Percentiles rank a stretch among this genome's conserved stretches.
Evolutionary conservation across 768 basidiomycete species (phyloP).

Genomic region (Lanmaoa pseudosensibilis): DNA sequence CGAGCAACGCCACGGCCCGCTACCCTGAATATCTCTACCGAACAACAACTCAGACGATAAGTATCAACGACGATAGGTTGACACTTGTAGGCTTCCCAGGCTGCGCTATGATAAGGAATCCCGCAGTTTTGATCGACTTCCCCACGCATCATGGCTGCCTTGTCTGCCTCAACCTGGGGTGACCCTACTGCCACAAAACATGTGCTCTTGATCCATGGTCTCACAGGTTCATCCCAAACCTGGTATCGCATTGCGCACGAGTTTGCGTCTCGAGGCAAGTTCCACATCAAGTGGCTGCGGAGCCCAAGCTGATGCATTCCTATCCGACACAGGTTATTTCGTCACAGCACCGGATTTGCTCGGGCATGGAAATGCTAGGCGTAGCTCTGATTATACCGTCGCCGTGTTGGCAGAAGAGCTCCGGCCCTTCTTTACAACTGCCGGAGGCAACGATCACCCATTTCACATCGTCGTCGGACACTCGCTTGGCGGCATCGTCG

Average conservation of each 20-base stretch:
- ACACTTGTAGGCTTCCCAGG: too few species aligned
- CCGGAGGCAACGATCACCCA: not conserved
- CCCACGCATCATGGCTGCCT: not conserved
- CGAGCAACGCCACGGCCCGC: not conserved
- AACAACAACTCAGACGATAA: too few species aligned
- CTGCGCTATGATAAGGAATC: too few species aligned
- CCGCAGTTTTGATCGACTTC: too few species aligned
- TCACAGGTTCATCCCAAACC: slow-evolving; percentile 11
- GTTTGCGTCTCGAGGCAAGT: slow-evolving; percentile 19
- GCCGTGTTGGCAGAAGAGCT: slow-evolving; percentile 13
- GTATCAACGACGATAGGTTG: too few species aligned
- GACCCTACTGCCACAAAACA: slow-evolving; percentile 15
- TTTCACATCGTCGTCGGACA: slow-evolving; percentile 20
- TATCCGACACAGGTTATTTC: slow-evolving; percentile 19
- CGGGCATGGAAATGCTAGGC: slow-evolving; percentile 17
- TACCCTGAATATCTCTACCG: too few species aligned
- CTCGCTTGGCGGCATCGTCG: slow-evolving; percentile 23
- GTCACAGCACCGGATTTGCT: slow-evolving; percentile 27
- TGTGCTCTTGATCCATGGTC: slow-evolving; percentile 23
- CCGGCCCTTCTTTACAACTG: slow-evolving; percentile 1
- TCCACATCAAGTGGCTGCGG: not conserved
- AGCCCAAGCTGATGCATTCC: not conserved
- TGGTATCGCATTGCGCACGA: slow-evolving; percentile 18
- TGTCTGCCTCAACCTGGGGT: slow-evolving; percentile 20
- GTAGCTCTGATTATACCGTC: slow-evolving; percentile 14